Base-by-base conservation (phyloP, 768 basidiomycete species). In the Tephrocybe sp. region DNA sequence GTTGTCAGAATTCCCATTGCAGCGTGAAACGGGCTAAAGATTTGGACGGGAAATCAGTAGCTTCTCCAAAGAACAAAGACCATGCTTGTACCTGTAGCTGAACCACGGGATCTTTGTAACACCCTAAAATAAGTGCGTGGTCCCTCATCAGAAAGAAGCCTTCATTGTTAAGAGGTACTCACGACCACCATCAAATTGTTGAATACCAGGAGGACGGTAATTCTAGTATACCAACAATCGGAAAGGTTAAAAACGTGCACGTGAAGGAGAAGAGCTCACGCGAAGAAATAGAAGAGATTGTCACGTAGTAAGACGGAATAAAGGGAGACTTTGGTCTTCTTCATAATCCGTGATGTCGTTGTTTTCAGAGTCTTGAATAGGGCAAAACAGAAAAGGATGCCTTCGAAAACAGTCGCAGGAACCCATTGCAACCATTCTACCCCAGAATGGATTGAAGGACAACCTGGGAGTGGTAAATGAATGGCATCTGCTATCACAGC, bases 51-150 rank as follows among this genome's bases (percentile, higher is more conserved):
- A 12, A 10, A n/a, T 25, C n/a, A 50, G 38, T 31, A 12, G 13
- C 10, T 19, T 7, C 1, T 24, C 3, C 18, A 10, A 15, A 8
- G 10, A 11, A 21, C 11, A 23, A 25, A 30, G n/a, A 22, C 18
- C 3, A 56, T 65, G 23, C 52, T 70, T 71, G 63, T 69, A 55
- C 54, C 54, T 56, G 25, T 73, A 75, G 48, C 76, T 73, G 49
- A 78, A 76, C 76, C 76, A 78, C 1, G 75, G 76, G 33, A 77
- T 75, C 31, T 64, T 63, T 0, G 74, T 75, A 3, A 69, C 55
- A 13, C 68, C 71, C 73, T 76, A 31, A 4, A 24, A 36, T 15
- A 12, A 4, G 25, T 23, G 37, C 3, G 18, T 30, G 9, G 3
- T 9, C 30, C 30, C 4, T 46, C 34, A 1, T 16, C 21, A 21